Evolutionary conservation across 176 grass and related monocot species (phyloP).

Genomic region (Pharus latifolius): DNA sequence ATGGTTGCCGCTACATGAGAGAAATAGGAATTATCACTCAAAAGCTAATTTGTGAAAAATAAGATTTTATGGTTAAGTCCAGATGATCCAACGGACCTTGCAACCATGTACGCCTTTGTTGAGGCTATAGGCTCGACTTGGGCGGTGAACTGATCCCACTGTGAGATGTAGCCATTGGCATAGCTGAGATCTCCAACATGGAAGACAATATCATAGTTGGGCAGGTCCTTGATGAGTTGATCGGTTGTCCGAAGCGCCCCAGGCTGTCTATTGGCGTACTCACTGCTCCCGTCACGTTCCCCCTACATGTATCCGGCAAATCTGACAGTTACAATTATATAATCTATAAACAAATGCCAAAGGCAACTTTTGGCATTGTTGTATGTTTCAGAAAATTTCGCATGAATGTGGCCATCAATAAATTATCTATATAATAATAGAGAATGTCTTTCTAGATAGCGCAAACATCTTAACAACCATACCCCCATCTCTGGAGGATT

Average conservation of each 20-base stretch:
- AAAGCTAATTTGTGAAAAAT: neutral
- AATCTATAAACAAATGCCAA: no score
- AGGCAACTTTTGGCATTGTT: no score
- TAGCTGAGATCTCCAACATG: conserved; percentile 80
- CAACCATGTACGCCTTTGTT: conserved; percentile 64
- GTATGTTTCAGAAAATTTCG: no score
- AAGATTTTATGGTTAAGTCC: neutral
- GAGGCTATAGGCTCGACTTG: conserved; percentile 65
- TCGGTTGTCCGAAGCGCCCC: conserved; percentile 54
- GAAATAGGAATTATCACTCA: neutral
- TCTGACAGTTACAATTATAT: no score
- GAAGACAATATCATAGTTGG: conserved; percentile 70
- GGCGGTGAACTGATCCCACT: conserved; percentile 87
- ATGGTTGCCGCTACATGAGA: conserved; percentile 56
- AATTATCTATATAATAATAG: no score
- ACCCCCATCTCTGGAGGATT: no score
- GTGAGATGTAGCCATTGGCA: conserved; percentile 69
- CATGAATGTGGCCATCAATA: no score
- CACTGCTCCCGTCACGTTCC: conserved; percentile 68
- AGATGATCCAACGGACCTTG: conserved; percentile 28
- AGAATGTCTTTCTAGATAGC: no score
- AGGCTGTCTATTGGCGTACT: conserved; percentile 50
- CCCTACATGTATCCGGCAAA: conserved; percentile 16
- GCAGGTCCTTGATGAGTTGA: conserved; percentile 47
- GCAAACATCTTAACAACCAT: no score